Evolutionary conservation across 129 eudicot genomes (phyloP), one percentile per base, ranked within the genome.

Genomic region (Flaveria bidentis): DNA sequence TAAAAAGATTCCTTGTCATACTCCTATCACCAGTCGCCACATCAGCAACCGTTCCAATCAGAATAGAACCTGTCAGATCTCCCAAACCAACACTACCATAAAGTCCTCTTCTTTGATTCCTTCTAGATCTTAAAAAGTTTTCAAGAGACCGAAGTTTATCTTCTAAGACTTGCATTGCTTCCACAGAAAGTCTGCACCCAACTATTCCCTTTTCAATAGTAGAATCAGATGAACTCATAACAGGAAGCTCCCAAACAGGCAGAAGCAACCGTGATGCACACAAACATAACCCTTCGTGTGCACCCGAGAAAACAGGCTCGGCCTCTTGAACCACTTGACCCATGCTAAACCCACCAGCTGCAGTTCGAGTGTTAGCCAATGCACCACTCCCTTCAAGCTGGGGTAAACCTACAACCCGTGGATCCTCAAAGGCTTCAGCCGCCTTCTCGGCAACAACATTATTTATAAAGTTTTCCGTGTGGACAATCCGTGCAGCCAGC

Each of bases 281-380:
- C 82, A 94, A 81, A 81, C 90, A 87, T 41, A 94, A 84, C 49
- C 99, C 99, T 86, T 94, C 99, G 75, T 94, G 82, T 72, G 99
- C 96, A 83, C 97, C 97, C n/a, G 99, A 94, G 85, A 94, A 94
- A 2, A 94, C 90, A 17, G 97, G 99, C 71, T 94, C 96, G 11
- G 96, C 96, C 75, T 91, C 97, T 83, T 94, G 97, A 76, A 94
- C 97, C 69, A 94, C 99, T 77, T 91, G 99, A n/a, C 99, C 99
- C 99, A 94, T 94, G 87, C 97, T 93, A 89, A 93, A 90, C 42
- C 98, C 98, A 46, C 96, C 96, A 67, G 89, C 87, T 58, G 88
- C 85, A 65, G 96, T 81, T 83, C 97, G 79, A 53, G 97, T 86
- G 81, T 85, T 91, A 9, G 92, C 87, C 83, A 94, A 85, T 20